Conservation (phyloP, 208 protist genomes). For the Crithidia thermophila region DNA sequence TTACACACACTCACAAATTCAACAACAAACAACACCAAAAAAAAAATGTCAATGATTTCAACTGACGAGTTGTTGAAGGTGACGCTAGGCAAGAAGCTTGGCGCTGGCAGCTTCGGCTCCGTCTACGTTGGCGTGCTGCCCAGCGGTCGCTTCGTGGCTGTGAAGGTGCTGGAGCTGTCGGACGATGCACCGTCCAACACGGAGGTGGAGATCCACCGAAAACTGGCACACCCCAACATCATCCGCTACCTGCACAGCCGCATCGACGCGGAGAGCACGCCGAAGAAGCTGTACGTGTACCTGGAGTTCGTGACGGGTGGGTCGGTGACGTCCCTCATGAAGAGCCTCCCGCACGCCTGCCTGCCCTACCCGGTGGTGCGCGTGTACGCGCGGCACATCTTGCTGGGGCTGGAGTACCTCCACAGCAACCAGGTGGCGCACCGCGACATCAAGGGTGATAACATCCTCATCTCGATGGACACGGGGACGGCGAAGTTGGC, state of each 20-base stretch:
- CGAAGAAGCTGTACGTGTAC: conserved; percentile 90
- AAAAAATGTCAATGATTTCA: conserved; percentile 47
- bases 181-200: conserved; percentile 84
- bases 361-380: conserved; percentile 79
- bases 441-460: conserved; percentile 93
- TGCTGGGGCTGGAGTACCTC: conserved; percentile 84
- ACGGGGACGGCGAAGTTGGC: conserved; percentile 96
- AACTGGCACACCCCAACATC: conserved; percentile 92
- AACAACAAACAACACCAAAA: background rate
- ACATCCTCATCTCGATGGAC: conserved; percentile 93
- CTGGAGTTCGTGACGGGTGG: conserved; percentile 93
- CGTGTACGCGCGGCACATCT: conserved; percentile 90
- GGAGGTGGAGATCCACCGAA: conserved; percentile 92
- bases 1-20: background rate
- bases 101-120: conserved; percentile 87
- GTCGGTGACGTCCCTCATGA: conserved; percentile 90
- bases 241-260: conserved; percentile 90
- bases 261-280: conserved; percentile 75
- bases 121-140: conserved; percentile 90
- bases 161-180: conserved; percentile 86
- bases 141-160: conserved; percentile 87
- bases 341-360: conserved; percentile 76
- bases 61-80: conserved; percentile 77
- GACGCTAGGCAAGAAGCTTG: conserved; percentile 90
- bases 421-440: conserved; percentile 91